phyloP scores from a whole-genome alignment of 2,329 filamentous ascomycete species.

The Pestalotiopsis sp. region DNA sequence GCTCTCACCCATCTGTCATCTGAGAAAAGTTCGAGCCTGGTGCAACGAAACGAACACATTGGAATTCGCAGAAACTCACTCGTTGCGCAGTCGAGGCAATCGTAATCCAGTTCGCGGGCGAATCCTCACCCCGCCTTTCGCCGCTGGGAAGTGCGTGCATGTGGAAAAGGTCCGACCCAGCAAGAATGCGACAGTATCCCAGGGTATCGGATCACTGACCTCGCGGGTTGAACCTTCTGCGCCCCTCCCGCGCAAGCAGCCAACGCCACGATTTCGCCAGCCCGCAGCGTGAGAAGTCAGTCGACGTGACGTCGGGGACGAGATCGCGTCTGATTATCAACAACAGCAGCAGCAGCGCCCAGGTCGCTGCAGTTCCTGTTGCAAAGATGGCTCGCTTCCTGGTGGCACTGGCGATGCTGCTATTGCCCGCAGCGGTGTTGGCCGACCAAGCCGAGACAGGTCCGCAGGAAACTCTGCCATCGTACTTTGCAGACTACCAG shows the following conservation, averaged over 20 bases:
- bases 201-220: not conserved
- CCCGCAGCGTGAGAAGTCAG: not conserved
- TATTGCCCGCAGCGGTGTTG: slow-evolving; percentile 28
- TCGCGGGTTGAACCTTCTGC: not conserved
- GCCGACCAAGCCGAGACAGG: slow-evolving; percentile 34
- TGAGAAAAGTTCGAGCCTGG: not conserved
- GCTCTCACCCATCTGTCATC: not conserved
- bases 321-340: not conserved
- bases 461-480: slow-evolving; percentile 19
- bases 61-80: not conserved
- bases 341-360: slow-evolving; percentile 35
- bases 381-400: slow-evolving; percentile 34
- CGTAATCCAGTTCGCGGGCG: not conserved
- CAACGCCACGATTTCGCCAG: not conserved
- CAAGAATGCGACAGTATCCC: slow-evolving; percentile 1
- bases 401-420: slow-evolving; percentile 31
- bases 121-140: not conserved
- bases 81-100: not conserved
- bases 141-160: not conserved
- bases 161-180: not conserved
- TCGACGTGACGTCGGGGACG: not conserved
- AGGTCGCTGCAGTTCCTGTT: slow-evolving; percentile 31
- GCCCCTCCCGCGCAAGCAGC: not conserved
- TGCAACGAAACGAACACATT: not conserved
- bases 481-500: slow-evolving; percentile 17